These are phyloP conservation scores for Neurospora sp. DNA, from an alignment of 495 filamentous ascomycete genomes.

Conservation along the genomic window DNA sequence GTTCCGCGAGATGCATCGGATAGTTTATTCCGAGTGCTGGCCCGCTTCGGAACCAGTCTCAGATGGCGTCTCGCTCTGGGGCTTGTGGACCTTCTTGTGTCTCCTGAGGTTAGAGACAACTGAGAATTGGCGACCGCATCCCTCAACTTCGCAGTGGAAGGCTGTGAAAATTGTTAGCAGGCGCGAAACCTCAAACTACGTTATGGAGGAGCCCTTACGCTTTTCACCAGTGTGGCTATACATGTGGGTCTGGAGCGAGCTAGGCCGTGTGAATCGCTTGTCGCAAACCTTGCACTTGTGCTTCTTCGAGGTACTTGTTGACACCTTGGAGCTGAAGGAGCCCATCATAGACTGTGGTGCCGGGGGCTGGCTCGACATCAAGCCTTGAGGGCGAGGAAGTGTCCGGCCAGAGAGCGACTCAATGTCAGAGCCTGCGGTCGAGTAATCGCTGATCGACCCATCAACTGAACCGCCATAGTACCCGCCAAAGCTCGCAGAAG, in stretches of 20 bases:
- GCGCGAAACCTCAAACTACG: neutral
- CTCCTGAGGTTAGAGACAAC: conserved; percentile 93
- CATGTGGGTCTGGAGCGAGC: conserved; percentile 95
- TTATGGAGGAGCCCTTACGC: conserved; percentile 52
- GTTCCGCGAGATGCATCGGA: neutral
- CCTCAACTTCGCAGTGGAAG: conserved; percentile 88
- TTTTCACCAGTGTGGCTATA: conserved; percentile 99
- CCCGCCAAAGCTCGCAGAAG: conserved; percentile 62
- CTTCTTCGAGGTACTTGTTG: conserved; percentile 96
- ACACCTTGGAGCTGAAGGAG: conserved; percentile 95
- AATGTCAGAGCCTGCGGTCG: conserved; percentile 75
- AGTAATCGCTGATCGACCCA: conserved; percentile 93
- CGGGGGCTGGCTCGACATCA: conserved; percentile 62
- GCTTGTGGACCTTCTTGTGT: conserved; percentile 92
- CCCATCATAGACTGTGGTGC: conserved; percentile 97
- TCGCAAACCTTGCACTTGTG: conserved; percentile 99
- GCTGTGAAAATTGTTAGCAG: conserved; percentile 47
- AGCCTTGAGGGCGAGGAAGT: conserved; percentile 64
- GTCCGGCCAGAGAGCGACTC: conserved; percentile 71
- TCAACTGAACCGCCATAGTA: conserved; percentile 80
- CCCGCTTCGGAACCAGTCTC: conserved; percentile 39
- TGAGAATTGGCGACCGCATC: conserved; percentile 93
- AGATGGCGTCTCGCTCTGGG: conserved; percentile 49
- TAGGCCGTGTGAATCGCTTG: conserved; percentile 94
- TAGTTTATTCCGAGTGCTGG: conserved; percentile 33